Evolutionary conservation across 1,139 yeast genomes (phyloP).

Genomic region (Taphrina pruni): DNA sequence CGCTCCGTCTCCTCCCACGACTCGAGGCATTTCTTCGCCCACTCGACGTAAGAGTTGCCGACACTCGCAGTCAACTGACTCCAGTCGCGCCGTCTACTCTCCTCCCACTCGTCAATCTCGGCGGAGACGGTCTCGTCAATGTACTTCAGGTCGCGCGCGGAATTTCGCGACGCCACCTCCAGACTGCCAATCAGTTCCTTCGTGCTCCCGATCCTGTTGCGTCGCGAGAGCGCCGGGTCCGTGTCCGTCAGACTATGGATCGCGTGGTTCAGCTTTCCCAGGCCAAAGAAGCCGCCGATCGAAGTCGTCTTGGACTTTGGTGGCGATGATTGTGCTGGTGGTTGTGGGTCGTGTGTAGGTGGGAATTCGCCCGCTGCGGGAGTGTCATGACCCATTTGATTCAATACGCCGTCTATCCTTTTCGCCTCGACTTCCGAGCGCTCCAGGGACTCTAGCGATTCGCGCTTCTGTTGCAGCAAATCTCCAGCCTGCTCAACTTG

Average conservation of each 20-base stretch:
- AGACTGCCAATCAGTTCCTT: constrained; percentile 57
- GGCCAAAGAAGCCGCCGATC: constrained; percentile 47
- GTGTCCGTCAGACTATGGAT: constrained; percentile 72
- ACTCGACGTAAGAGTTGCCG: constrained; percentile 64
- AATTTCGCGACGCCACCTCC: constrained; percentile 37
- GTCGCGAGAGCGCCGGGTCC: constrained; percentile 70
- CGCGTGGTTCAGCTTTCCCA: constrained; percentile 64
- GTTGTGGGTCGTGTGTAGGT: constrained; percentile 34
- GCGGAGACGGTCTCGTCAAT: constrained; percentile 27
- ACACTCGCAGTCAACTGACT: constrained; percentile 57
- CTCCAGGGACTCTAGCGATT: constrained; percentile 53
- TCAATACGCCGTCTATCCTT: constrained; percentile 51
- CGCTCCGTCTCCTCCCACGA: constrained; percentile 71
- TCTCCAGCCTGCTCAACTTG: constrained; percentile 68
- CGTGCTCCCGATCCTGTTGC: constrained; percentile 61
- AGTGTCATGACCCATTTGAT: constrained; percentile 21
- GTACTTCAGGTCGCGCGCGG: constrained; percentile 31
- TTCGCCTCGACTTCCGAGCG: constrained; percentile 56
- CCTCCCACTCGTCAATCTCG: constrained; percentile 61
- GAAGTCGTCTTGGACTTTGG: constrained; percentile 42
- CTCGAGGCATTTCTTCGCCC: constrained; percentile 75
- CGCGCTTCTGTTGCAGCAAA: constrained; percentile 57
- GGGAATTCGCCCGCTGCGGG: constrained; percentile 30
- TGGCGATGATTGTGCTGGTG: constrained; percentile 25
- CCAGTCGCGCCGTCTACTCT: constrained; percentile 55